These are phyloP conservation scores for Rhododendron ovatum DNA, from an alignment of 148 eudicot species.

Conservation along the genomic window DNA sequence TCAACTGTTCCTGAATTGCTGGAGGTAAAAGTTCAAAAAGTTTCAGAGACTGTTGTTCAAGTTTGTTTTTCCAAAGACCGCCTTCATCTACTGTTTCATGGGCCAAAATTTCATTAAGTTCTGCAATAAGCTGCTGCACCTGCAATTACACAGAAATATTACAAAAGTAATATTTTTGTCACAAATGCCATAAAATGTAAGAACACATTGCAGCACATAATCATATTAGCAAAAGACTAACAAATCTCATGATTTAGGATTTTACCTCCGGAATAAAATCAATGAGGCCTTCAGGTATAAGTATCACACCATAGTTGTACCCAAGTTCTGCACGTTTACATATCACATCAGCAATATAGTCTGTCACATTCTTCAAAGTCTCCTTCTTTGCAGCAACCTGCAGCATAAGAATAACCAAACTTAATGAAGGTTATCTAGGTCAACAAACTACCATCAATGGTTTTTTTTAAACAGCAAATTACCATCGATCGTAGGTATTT, in stretches of 20 bases:
- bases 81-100: constrained; percentile 74
- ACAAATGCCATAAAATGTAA: not conserved
- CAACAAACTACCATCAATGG: not conserved
- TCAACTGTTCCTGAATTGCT: constrained; percentile 88
- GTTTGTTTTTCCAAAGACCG: constrained; percentile 79
- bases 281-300: constrained; percentile 94
- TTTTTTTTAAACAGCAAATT: not conserved
- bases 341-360: constrained; percentile 83
- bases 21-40: constrained; percentile 75
- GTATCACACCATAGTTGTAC: constrained; percentile 85
- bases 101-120: constrained; percentile 86
- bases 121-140: constrained; percentile 91
- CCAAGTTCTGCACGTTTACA: constrained; percentile 86
- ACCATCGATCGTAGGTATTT: not conserved
- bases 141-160: constrained; percentile 29
- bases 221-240: not conserved
- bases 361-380: constrained; percentile 83
- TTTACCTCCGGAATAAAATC: constrained; percentile 96
- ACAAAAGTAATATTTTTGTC: not conserved
- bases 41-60: constrained; percentile 48
- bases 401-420: constrained; percentile 20
- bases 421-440: not conserved
- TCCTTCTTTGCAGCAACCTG: constrained; percentile 84
- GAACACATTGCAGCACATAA: not conserved
- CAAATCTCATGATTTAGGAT: not conserved